Evolutionary conservation across 352 stramenopile genomes (phyloP), one percentile per base, ranked within the genome.

Genomic region (Pythium pyrilobum): DNA sequence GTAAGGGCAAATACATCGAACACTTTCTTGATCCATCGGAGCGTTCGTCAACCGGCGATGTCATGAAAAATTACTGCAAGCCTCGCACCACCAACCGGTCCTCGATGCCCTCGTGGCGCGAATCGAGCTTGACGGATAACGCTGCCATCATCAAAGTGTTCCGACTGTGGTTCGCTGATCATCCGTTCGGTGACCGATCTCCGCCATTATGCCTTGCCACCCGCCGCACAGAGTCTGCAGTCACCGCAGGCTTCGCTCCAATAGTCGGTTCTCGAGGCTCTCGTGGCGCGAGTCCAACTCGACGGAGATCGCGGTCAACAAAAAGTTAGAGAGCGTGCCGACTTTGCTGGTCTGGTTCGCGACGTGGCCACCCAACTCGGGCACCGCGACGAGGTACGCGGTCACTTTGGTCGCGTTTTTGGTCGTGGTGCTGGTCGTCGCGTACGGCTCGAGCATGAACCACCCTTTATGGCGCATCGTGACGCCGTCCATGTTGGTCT

Each of bases 241-340:
- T 43, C 32, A 37, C 29, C 27, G n/a, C 11, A 28, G 24, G 3
- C 23, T 44, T 6, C 39, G 23, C 36, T 52, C 23, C 1, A 62
- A 21, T 5, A 62, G 46, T 18, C 28, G 36, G 43, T 65, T 65
- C 32, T 65, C 57, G 28, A 65, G 43, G n/a, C 38, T 21, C 32
- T 56, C 49, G n/a, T 50, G 38, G 13, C 47, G 29, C 21, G 44
- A 31, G 37, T 29, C 47, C 28, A 59, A 37, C 20, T 59, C 37
- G 0, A 59, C n/a, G 27, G 59, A 49, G 2, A 25, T 37, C 21
- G 50, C 56, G 36, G 25, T 41, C 0, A 65, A 37, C 43, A 65
- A 47, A 32, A 65, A 65, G 31, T 65, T 65, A 3, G 57, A 59
- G 28, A 65, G 44, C 31, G 49, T 56, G 27, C 57, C 57, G 36